Conservation (phyloP, 2,329 filamentous ascomycete genomes). For the Tolypocladium ovalisporum region DNA sequence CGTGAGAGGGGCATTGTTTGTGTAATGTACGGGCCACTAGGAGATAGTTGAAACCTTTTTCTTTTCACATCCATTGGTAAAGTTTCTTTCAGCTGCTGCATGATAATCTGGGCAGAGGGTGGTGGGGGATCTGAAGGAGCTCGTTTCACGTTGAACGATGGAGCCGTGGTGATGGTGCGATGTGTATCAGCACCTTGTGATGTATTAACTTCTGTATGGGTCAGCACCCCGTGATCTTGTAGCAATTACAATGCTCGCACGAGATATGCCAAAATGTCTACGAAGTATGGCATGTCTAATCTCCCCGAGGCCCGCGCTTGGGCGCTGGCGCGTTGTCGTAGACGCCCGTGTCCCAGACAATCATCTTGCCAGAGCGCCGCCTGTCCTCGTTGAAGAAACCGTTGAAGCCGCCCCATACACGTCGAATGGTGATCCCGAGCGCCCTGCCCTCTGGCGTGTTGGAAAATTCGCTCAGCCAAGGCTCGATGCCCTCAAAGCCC, state of each 20-base stretch:
- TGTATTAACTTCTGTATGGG: not conserved
- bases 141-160: not conserved
- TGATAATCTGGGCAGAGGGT: no score
- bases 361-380: conserved; percentile 42
- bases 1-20: not conserved
- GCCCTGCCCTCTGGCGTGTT: conserved; percentile 24
- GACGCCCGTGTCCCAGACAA: conserved; percentile 47
- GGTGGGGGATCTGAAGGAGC: not conserved
- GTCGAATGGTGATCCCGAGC: conserved; percentile 29
- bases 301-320: not conserved
- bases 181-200: not conserved
- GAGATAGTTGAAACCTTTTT: not conserved
- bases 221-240: not conserved
- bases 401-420: conserved; percentile 48
- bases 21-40: not conserved
- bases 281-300: not conserved
- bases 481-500: conserved; percentile 49
- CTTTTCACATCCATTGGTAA: not conserved
- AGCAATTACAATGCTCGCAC: not conserved
- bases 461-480: conserved; percentile 33
- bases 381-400: conserved; percentile 53
- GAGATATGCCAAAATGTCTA: not conserved
- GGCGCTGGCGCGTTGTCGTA: conserved; percentile 9
- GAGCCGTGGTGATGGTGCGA: not conserved
- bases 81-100: not conserved